These are phyloP conservation scores for Mayamaea pseudoterrestris DNA, from an alignment of 108 stramenopile genomes.

Conservation along the genomic window DNA sequence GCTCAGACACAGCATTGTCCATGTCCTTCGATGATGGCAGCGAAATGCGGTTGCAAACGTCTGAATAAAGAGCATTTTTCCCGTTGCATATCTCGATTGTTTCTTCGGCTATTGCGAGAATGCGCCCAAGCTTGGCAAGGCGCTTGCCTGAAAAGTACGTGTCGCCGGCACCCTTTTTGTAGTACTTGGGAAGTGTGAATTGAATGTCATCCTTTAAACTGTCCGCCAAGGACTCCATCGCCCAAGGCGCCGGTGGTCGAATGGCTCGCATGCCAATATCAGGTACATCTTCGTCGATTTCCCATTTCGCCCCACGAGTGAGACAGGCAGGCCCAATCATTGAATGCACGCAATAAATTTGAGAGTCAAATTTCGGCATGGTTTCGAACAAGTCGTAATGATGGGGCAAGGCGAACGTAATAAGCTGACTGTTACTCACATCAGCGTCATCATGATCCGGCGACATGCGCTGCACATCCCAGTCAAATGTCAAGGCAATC, in stretches of 20 bases:
- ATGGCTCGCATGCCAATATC: constrained; percentile 37
- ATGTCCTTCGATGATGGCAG: constrained; percentile 40
- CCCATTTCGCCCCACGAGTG: constrained; percentile 22
- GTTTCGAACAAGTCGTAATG: constrained; percentile 34
- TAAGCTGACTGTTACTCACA: constrained; percentile 4
- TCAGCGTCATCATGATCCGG: not conserved
- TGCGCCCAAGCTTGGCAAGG: constrained; percentile 83
- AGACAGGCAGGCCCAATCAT: constrained; percentile 30
- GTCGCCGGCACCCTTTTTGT: constrained; percentile 80
- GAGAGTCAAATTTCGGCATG: not conserved
- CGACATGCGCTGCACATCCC: constrained; percentile 35
- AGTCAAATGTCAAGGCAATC: constrained; percentile 32
- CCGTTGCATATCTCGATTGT: constrained; percentile 36
- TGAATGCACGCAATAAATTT: constrained; percentile 16
- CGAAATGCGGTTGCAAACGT: constrained; percentile 24
- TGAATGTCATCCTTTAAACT: constrained; percentile 38
- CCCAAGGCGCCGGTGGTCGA: constrained; percentile 32
- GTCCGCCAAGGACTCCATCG: constrained; percentile 28
- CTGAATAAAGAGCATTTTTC: constrained; percentile 13
- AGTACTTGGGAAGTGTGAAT: constrained; percentile 60
- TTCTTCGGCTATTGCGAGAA: constrained; percentile 73
- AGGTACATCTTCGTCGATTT: constrained; percentile 25
- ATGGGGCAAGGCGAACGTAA: constrained; percentile 68
- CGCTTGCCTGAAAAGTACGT: constrained; percentile 94
- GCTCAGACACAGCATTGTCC: constrained; percentile 25